Evolutionary conservation across 768 basidiomycete species (phyloP).

Genomic region (Amanita rimosa): DNA sequence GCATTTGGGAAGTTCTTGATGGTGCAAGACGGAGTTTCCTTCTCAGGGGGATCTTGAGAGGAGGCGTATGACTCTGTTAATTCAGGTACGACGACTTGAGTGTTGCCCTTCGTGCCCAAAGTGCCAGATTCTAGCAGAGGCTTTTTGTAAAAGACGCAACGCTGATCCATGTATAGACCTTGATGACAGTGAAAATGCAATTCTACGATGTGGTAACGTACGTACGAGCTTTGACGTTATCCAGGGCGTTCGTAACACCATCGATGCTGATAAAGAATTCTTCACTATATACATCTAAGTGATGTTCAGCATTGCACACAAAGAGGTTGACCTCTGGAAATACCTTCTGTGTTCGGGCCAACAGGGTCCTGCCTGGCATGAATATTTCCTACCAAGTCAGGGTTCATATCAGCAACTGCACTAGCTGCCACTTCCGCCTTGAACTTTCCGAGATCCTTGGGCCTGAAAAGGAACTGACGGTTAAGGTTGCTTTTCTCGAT

Average conservation of each 20-base stretch:
- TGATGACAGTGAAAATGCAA: neutral
- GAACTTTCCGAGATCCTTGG: constrained; percentile 95
- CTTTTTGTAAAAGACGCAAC: constrained; percentile 94
- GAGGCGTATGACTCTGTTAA: constrained; percentile 95
- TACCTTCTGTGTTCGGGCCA: constrained; percentile 87
- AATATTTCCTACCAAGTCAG: constrained; percentile 79
- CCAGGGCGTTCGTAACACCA: constrained; percentile 94
- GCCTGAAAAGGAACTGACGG: constrained; percentile 93
- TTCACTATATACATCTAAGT: constrained; percentile 74
- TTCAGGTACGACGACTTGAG: constrained; percentile 90
- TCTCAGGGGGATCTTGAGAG: constrained; percentile 98
- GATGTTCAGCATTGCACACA: constrained; percentile 34
- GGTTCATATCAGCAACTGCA: constrained; percentile 95
- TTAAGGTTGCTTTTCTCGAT: constrained; percentile 99
- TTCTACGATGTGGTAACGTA: constrained; percentile 8
- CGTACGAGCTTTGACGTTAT: constrained; percentile 93
- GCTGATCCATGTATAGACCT: constrained; percentile 98
- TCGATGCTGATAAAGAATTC: constrained; percentile 82
- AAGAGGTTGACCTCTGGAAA: constrained; percentile 16
- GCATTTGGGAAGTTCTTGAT: constrained; percentile 99
- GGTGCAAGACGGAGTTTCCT: constrained; percentile 92
- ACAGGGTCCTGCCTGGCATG: constrained; percentile 86
- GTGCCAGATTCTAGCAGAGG: constrained; percentile 96
- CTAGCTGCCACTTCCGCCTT: constrained; percentile 90
- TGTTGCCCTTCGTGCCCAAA: constrained; percentile 95